Evolutionary conservation across 805 yeast genomes (phyloP), one percentile per base, ranked within the genome.

Genomic region (Spencermartinsiella europaea): DNA sequence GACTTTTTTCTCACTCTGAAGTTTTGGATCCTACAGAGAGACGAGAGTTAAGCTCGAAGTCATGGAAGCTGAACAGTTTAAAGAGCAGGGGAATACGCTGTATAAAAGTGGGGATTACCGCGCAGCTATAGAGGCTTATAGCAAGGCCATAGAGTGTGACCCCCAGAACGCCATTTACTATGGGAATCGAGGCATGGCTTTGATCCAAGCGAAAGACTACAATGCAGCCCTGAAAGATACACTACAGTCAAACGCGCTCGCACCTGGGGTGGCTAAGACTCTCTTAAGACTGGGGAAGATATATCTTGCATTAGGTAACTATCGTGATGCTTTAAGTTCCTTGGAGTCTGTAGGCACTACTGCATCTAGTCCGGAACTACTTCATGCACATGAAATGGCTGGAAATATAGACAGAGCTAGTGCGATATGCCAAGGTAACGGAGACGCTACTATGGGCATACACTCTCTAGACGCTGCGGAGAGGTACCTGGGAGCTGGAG

Each of bases 101-200:
- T 70, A 66, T 58, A 66, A 67, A 49, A 47, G 54, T 17, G 67
- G 66, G 40, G 49, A 63, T 49, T 70, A 63, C 46, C 31, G 35
- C 5, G 58, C 45, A 4, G 71, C 71, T 7, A 50, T 57, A 5
- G 56, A 51, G 7, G 51, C 52, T 27, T 67, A 68, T 52, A 37
- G 67, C 2, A 57, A 57, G 51, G 74, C 74, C 12, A 47, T 70
- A 8, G 56, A 56, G 28, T 46, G 53, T n/a, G 72, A 62, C 40
- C 67, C 70, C n/a, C 47, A 47, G 25, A 63, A 60, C 44, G 59
- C 71, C 2, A 56, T 61, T 7, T 62, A 65, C 45, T 60, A 60
- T 34, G 71, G 72, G 10, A 70, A 70, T 55, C 53, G 74, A 28
- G 49, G 64, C 12, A 67, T 70, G 58, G 72, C 74, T 2, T 52